Conservation (phyloP, 2,329 filamentous ascomycete species). For the Fusarium neocosmosporiellum region DNA sequence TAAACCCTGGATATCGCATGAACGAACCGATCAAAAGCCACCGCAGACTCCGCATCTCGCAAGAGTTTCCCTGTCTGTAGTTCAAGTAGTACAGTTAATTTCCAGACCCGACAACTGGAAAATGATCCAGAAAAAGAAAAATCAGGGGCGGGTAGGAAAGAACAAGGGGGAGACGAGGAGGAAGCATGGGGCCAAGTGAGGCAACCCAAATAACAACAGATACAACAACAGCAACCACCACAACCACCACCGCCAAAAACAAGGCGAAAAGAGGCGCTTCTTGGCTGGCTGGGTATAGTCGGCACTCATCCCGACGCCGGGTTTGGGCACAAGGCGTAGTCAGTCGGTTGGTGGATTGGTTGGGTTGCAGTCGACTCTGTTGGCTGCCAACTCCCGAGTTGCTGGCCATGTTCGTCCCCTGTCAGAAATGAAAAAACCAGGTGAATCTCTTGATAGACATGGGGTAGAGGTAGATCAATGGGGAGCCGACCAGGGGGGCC, state of each 20-base stretch:
- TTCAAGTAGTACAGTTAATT: constrained; percentile 17
- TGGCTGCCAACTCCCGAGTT: background rate
- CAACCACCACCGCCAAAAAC: background rate
- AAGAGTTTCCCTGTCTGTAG: constrained; percentile 19
- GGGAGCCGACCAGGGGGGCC: background rate
- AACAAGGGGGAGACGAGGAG: background rate
- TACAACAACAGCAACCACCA: background rate
- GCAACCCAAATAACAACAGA: background rate
- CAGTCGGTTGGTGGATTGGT: background rate
- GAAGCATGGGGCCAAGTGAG: background rate
- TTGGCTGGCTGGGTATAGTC: background rate
- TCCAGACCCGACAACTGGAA: background rate
- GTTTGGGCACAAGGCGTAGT: background rate
- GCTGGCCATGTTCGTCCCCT: background rate
- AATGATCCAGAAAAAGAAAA: constrained; percentile 4
- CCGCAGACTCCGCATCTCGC: constrained; percentile 29
- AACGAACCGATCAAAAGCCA: constrained; percentile 24
- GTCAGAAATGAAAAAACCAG: background rate
- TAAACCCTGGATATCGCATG: constrained; percentile 30
- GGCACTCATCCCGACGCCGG: background rate
- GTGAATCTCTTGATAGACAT: background rate
- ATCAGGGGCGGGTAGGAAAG: background rate
- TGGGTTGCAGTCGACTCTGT: background rate
- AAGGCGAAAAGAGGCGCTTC: constrained; percentile 2
- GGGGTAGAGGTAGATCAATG: background rate